These are phyloP conservation scores for Candida ipomoeae DNA, from an alignment of 805 yeast genomes.

Conservation along the genomic window DNA sequence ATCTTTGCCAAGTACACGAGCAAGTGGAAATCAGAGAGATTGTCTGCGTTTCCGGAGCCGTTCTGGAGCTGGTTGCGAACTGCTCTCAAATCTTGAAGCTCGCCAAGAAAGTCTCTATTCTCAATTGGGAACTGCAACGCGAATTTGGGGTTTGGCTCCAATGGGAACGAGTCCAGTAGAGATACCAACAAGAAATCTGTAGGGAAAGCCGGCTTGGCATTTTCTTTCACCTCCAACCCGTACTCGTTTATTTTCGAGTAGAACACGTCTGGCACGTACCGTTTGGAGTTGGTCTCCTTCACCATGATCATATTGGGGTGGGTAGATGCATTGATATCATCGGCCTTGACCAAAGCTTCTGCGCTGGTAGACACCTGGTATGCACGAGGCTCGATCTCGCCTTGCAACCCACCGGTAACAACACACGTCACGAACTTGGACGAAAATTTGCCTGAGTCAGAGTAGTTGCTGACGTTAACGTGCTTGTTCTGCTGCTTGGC, in stretches of 20 bases:
- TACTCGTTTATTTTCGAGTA: constrained; percentile 85
- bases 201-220: constrained; percentile 36
- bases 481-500: constrained; percentile 67
- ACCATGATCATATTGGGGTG: constrained; percentile 85
- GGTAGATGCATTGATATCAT: constrained; percentile 79
- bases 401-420: constrained; percentile 79
- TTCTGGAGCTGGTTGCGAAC: constrained; percentile 48
- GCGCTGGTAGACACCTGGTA: constrained; percentile 88
- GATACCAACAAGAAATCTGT: constrained; percentile 61
- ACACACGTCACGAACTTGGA: constrained; percentile 94
- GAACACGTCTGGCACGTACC: constrained; percentile 94
- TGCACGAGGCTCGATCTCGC: constrained; percentile 85
- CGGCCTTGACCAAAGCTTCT: constrained; percentile 84
- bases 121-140: constrained; percentile 64
- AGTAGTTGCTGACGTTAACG: constrained; percentile 62
- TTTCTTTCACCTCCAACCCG: constrained; percentile 77
- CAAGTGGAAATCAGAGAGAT: constrained; percentile 72
- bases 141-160: constrained; percentile 52
- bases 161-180: constrained; percentile 89
- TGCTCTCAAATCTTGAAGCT: constrained; percentile 59
- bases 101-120: constrained; percentile 72
- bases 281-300: constrained; percentile 61
- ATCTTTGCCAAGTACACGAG: constrained; percentile 53
- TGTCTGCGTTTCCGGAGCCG: constrained; percentile 26
- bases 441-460: constrained; percentile 62